phyloP scores from a whole-genome alignment of 176 grass and related monocot species.

The Echinochloa phyllopogon region DNA sequence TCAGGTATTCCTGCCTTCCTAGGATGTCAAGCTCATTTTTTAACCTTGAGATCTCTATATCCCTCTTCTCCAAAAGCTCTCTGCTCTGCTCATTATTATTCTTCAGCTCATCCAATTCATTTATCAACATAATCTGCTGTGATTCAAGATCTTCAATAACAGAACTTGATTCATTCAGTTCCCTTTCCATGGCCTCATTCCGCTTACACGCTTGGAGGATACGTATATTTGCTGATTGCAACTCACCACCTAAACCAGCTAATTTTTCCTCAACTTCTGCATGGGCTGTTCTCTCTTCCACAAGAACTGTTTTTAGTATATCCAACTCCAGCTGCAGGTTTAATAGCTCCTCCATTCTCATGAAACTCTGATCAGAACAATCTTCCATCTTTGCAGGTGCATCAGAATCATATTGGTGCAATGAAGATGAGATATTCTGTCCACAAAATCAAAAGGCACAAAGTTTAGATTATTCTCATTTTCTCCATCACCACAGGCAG shows the following conservation, averaged over 20 bases:
- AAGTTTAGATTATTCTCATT: slow-evolving; percentile 6
- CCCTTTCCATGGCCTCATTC: slow-evolving; percentile 50
- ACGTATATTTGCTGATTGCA: slow-evolving; percentile 53
- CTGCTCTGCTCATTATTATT: slow-evolving; percentile 46
- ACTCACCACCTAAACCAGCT: slow-evolving; percentile 44
- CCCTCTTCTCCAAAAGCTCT: slow-evolving; percentile 47
- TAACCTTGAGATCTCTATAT: slow-evolving; percentile 53
- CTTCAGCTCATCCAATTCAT: slow-evolving; percentile 72
- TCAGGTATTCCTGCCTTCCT: slow-evolving; percentile 26
- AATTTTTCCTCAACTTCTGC: slow-evolving; percentile 53
- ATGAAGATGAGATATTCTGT: slow-evolving; percentile 37
- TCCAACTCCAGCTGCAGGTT: slow-evolving; percentile 83
- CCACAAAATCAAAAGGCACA: slow-evolving; percentile 24
- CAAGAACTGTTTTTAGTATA: slow-evolving; percentile 76
- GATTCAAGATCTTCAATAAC: slow-evolving; percentile 85
- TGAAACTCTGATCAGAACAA: slow-evolving; percentile 45
- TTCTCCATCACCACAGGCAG: background rate
- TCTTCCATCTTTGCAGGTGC: slow-evolving; percentile 27
- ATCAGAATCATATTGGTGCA: slow-evolving; percentile 23
- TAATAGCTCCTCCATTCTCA: slow-evolving; percentile 57
- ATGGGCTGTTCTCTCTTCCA: slow-evolving; percentile 68
- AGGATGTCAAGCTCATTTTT: slow-evolving; percentile 49
- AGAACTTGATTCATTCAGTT: slow-evolving; percentile 67
- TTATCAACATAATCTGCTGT: slow-evolving; percentile 73
- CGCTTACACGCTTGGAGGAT: slow-evolving; percentile 40